A percentile compares a stretch with the other conserved stretches of the same genome.
phyloP scores from a whole-genome alignment of 176 grass and related monocot genomes.

The Otatea glauca region DNA sequence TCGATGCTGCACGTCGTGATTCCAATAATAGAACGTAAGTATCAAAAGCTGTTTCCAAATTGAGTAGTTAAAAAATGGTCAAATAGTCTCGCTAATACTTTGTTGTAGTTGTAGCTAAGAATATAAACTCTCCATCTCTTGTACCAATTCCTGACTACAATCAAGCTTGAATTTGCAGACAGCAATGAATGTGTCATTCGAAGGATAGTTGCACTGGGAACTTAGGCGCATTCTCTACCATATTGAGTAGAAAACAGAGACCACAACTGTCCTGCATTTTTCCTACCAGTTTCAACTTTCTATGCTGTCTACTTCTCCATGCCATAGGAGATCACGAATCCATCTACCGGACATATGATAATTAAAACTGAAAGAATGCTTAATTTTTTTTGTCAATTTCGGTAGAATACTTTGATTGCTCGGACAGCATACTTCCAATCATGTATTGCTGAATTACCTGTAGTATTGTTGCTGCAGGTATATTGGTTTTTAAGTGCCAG shows the following conservation, averaged over 20 bases:
- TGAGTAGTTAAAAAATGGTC: slow-evolving; percentile 8
- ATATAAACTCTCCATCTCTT: neutral
- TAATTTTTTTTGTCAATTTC: neutral
- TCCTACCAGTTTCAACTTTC: neutral
- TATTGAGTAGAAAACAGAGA: neutral
- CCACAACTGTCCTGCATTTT: neutral
- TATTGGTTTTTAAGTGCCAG: neutral
- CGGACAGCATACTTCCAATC: neutral
- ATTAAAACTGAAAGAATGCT: slow-evolving; percentile 18
- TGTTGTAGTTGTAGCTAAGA: slow-evolving; percentile 13
- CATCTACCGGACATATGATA: slow-evolving; percentile 2
- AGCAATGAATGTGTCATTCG: neutral
- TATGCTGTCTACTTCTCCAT: neutral
- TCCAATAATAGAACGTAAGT: slow-evolving; percentile 70
- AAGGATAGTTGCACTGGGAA: neutral
- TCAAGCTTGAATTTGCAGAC: slow-evolving; percentile 10
- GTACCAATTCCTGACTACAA: neutral
- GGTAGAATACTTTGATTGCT: neutral
- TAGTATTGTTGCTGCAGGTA: neutral
- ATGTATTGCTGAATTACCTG: neutral
- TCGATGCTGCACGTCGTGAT: slow-evolving; percentile 60
- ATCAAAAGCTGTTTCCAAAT: slow-evolving; percentile 1
- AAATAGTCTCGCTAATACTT: neutral
- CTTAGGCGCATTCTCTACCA: neutral
- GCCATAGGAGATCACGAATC: slow-evolving; percentile 2